Evolutionary conservation across 495 filamentous ascomycete species (phyloP).

Genomic region (Penicillium longicatenatum): DNA sequence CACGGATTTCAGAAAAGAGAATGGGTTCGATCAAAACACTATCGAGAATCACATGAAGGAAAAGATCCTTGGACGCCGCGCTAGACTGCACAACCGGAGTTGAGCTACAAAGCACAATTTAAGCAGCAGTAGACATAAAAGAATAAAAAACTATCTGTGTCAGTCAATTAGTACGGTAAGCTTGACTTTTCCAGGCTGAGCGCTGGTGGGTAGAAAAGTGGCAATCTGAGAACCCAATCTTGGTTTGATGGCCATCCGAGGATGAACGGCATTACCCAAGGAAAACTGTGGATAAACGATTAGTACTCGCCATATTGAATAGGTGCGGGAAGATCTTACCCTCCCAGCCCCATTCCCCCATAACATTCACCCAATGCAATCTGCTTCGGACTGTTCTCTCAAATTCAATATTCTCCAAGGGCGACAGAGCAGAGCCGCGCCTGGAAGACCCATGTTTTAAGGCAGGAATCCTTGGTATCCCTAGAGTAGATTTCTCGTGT

Average conservation of each 20-base stretch:
- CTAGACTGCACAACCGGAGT: constrained; percentile 2
- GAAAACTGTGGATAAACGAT: constrained; percentile 5
- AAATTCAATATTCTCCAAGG: constrained; percentile 56
- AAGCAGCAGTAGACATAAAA: constrained; percentile 1
- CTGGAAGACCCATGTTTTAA: constrained; percentile 18
- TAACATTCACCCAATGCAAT: constrained; percentile 77
- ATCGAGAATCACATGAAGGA: constrained; percentile 12
- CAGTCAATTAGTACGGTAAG: constrained; percentile 14
- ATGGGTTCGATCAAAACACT: constrained; percentile 11
- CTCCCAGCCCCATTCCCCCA: constrained; percentile 82
- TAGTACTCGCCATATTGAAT: neutral
- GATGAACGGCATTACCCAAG: constrained; percentile 8
- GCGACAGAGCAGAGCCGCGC: constrained; percentile 34
- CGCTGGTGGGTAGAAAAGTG: neutral
- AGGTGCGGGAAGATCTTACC: constrained; percentile 45
- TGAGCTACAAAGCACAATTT: constrained; percentile 16
- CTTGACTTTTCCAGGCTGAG: constrained; percentile 9
- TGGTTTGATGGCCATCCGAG: neutral
- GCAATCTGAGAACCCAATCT: neutral
- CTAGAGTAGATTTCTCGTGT: constrained; percentile 13
- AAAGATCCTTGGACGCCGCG: constrained; percentile 17
- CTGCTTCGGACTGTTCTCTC: constrained; percentile 68
- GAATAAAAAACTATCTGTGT: constrained; percentile 8
- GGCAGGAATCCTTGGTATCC: neutral
- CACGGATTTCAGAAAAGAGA: neutral